Conservation (phyloP, 225 moss, liverwort and hornwort genomes). For the Takakia lepidozioides region DNA sequence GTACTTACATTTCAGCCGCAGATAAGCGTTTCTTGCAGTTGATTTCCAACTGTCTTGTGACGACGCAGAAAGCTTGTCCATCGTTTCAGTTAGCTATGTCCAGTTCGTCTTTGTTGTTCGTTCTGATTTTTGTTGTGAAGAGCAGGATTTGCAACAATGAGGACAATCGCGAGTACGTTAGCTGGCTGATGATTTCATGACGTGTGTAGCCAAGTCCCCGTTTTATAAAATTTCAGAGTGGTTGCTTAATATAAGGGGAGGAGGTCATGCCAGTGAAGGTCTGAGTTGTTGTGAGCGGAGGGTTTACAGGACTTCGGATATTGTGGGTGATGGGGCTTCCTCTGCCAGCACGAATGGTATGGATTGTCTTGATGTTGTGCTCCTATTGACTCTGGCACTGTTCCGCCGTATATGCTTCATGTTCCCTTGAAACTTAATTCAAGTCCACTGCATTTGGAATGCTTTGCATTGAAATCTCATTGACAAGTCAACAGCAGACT, state of each 20-base stretch:
- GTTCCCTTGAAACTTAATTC: not conserved
- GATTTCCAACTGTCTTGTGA: no score
- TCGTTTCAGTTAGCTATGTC: no score
- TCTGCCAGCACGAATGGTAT: not conserved
- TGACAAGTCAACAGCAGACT: not conserved
- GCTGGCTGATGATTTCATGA: no score
- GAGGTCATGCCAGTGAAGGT: no score
- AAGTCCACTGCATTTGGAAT: not conserved
- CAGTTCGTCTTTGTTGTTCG: no score
- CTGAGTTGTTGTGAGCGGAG: no score
- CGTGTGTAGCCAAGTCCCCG: not conserved
- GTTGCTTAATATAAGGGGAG: no score
- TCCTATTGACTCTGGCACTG: no score
- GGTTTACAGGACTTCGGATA: not conserved
- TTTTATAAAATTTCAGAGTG: not conserved
- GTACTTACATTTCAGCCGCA: no score
- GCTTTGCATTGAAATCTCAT: not conserved
- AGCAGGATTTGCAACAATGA: not conserved
- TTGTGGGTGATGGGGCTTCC: not conserved
- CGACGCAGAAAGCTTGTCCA: no score
- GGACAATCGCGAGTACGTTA: no score
- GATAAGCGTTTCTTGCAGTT: no score
- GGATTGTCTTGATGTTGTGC: not conserved
- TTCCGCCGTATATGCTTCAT: not conserved
- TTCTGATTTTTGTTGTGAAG: not conserved